These are phyloP conservation scores for Malassezia japonica DNA, from an alignment of 1,284 basidiomycete species.

Conservation along the genomic window DNA sequence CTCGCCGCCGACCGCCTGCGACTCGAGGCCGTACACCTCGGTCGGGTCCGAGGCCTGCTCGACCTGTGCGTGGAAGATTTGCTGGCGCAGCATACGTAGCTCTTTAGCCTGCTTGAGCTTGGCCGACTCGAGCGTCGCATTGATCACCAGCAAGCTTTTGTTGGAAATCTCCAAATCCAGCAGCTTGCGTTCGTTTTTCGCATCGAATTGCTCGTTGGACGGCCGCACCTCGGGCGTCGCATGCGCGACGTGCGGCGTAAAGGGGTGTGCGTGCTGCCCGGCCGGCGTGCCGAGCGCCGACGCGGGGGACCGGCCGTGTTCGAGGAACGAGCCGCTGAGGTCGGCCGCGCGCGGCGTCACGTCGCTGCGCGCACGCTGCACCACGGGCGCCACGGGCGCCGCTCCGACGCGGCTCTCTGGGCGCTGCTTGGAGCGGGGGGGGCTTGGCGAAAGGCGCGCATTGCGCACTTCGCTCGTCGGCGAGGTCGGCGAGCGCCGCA, in stretches of 20 bases:
- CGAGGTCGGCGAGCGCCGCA: not conserved
- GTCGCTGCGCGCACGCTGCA: too few relatives aligned
- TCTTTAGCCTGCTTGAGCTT: conserved; percentile 49
- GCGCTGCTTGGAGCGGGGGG: too few relatives aligned
- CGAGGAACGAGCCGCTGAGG: too few relatives aligned
- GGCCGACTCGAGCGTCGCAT: conserved; percentile 49
- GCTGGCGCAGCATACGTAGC: conserved; percentile 43
- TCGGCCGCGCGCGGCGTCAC: too few relatives aligned
- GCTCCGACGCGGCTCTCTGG: too few relatives aligned
- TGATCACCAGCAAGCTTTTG: conserved; percentile 50
- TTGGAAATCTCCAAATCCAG: conserved; percentile 51
- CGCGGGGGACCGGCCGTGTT: not conserved
- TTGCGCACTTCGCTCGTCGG: not conserved
- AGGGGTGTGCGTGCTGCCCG: not conserved
- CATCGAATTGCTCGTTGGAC: conserved; percentile 4
- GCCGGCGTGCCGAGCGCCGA: not conserved
- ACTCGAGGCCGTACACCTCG: not conserved
- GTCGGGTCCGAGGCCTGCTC: conserved; percentile 5
- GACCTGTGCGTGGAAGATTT: conserved; percentile 13
- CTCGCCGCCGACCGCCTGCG: too few relatives aligned
- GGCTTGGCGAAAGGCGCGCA: not conserved
- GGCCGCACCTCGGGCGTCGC: not conserved
- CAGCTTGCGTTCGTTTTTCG: conserved; percentile 44
- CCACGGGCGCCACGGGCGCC: not conserved
- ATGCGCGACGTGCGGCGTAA: not conserved